Base-by-base conservation (phyloP, 768 basidiomycete species). In the Serendipita sp. region DNA sequence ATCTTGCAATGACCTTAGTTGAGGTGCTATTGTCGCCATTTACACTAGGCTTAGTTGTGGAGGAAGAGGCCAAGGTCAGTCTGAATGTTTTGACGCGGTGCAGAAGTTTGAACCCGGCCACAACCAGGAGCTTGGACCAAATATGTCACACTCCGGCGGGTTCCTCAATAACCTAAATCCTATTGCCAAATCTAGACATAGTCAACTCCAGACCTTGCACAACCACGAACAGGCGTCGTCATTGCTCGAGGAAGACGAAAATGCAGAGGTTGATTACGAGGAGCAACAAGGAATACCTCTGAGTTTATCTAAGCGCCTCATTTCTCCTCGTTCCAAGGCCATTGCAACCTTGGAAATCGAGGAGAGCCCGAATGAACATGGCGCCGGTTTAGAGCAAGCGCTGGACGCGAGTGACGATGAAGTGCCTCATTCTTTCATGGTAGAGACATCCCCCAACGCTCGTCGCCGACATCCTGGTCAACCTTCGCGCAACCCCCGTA, bases 361-460 rank as follows among this genome's bases (percentile, higher is more conserved):
- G 11, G 40, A 67, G 34, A 48, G 62, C 13, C 36, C 31, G 31
- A 52, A 44, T 10, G 46, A 48, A 44, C 52, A 66, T 27, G 18
- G 44, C 63, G 1, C 36, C 13, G 40, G 43, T n/a, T 34, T 46
- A 8, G 44, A 46, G 27, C 63, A 50, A 4, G 64, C 46, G 33
- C 64, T 46, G 6, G 62, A 79, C 60, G 79, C 80, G 33, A 87
- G 85, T 5, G 89, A 91, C 68, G 89, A 87, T 64, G 90, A 91
- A 71, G 88, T 87, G 2, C 90, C 90, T 0, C 85, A 87, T 70
- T 87, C 86, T 71, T 86, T 91, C 69, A 86, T 90, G 81, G 84
- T 91, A 68, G 89, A 92, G 73, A 82, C 86, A 44, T 74, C 81
- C 46, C 72, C 80, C 11, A 67, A 65, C n/a, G 27, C 66, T 31